These are phyloP conservation scores for Biscogniauxia sp. DNA, from an alignment of 2,329 filamentous ascomycete genomes.

Conservation along the genomic window DNA sequence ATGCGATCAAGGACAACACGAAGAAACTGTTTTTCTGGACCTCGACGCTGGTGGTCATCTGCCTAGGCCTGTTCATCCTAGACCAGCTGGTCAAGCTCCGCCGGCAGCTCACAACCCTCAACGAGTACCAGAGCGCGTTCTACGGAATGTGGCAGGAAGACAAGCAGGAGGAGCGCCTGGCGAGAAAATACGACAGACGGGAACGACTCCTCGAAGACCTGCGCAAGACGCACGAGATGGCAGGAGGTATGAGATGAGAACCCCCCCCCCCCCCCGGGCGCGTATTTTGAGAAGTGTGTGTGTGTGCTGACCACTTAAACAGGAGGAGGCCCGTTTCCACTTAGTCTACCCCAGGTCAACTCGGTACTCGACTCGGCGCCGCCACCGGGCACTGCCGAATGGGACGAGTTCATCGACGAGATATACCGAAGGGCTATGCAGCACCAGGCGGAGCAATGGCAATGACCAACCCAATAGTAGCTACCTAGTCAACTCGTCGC, in stretches of 20 bases:
- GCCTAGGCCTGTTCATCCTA: constrained; percentile 22
- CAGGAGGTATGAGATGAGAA: not conserved
- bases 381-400: not conserved
- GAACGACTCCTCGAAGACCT: constrained; percentile 1
- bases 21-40: constrained; percentile 23
- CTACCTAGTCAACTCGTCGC: too few species aligned
- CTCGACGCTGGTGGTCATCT: constrained; percentile 12
- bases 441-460: too few species aligned
- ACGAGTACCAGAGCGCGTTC: constrained; percentile 20
- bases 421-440: not conserved
- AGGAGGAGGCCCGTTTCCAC: too few species aligned
- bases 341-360: too few species aligned
- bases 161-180: constrained; percentile 5
- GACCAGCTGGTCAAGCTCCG: constrained; percentile 15
- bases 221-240: not conserved
- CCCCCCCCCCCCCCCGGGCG: not conserved
- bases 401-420: not conserved
- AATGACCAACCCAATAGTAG: too few species aligned
- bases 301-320: too few species aligned
- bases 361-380: too few species aligned
- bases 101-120: constrained; percentile 15
- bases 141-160: constrained; percentile 25
- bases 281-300: too few species aligned
- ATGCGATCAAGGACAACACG: constrained; percentile 19
- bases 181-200: constrained; percentile 3